Evolutionary conservation across 257 asterid species (phyloP), one percentile per base, ranked within the genome.

Genomic region (Marsdenia floribunda): DNA sequence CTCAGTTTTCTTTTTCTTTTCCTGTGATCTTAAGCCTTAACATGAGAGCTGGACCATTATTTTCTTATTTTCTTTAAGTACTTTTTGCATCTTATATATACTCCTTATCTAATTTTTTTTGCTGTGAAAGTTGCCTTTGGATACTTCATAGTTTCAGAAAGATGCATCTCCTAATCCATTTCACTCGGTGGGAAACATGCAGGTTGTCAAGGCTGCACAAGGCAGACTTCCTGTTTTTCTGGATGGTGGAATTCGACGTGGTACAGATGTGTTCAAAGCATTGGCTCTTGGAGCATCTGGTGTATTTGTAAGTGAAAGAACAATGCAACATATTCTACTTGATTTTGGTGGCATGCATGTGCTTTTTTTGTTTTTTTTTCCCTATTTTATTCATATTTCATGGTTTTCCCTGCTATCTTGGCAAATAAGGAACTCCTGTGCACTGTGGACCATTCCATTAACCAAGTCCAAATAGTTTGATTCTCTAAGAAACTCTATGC

Each of bases 201-300:
- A 87, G 96, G 91, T 91, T 11, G 90, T 87, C 73, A 80, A 77
- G 83, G 94, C 89, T 53, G 91, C 79, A 5, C 71, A 80, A 63
- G 97, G 97, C 22, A 85, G 84, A 75, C 72, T 91, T 57, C 97
- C 96, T 0, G 91, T 91, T 18, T 91, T 87, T 67, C 77, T 91
- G 24, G 97, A 91, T 12, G 94, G 97, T 18, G 97, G 97, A 71
- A 72, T 90, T 57, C 87, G 96, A 76, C 97, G 94, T 8, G 97
- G 97, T 70, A 90, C 94, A 1, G 97, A 90, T 72, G 96, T 91
- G 40, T 91, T 91, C 78, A 91, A 91, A 83, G 97, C 97, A 33
- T 77, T 90, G 73, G 96, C 96, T 49, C 91, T 90, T 29, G 96
- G 97, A 63, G 95, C 97, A 77, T 86, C 96, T 6, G 96, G 91